These are phyloP conservation scores for Aspergillus sp. DNA, from an alignment of 2,329 filamentous ascomycete species.

Conservation along the genomic window DNA sequence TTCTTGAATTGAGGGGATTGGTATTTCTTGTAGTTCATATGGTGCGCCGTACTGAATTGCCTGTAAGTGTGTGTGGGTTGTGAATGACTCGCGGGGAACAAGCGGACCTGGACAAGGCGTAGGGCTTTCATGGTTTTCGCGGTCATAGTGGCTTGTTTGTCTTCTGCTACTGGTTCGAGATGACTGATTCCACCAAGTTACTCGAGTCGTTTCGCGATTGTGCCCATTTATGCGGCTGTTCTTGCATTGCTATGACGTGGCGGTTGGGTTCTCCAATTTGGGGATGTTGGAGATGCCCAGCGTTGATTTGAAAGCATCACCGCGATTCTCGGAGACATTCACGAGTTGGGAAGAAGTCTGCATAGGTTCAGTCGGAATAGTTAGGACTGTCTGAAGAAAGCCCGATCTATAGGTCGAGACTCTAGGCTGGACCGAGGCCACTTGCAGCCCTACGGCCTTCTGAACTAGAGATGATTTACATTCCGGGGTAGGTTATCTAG, in stretches of 20 bases:
- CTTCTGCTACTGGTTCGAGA: background rate
- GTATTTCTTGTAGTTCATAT: background rate
- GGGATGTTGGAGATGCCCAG: background rate
- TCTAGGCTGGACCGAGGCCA: too few species aligned
- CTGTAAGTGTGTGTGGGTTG: background rate
- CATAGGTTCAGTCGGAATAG: too few species aligned
- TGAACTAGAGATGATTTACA: too few species aligned
- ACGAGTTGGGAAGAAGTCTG: too few species aligned
- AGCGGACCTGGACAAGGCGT: background rate
- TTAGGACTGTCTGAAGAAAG: too few species aligned
- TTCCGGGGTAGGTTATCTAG: too few species aligned
- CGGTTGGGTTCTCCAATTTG: background rate
- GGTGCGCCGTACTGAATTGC: background rate
- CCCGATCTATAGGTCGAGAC: too few species aligned
- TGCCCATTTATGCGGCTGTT: background rate
- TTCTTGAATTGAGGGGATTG: background rate
- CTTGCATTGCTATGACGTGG: background rate
- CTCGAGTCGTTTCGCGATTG: background rate
- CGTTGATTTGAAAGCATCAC: background rate
- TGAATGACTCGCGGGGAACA: background rate
- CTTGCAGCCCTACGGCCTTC: too few species aligned
- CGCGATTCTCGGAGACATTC: too few species aligned
- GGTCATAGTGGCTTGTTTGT: background rate
- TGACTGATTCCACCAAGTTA: background rate
- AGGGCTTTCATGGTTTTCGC: background rate